Evolutionary conservation across 495 filamentous ascomycete genomes (phyloP), one percentile per base, ranked within the genome.

Genomic region (Aspergillus campestris): DNA sequence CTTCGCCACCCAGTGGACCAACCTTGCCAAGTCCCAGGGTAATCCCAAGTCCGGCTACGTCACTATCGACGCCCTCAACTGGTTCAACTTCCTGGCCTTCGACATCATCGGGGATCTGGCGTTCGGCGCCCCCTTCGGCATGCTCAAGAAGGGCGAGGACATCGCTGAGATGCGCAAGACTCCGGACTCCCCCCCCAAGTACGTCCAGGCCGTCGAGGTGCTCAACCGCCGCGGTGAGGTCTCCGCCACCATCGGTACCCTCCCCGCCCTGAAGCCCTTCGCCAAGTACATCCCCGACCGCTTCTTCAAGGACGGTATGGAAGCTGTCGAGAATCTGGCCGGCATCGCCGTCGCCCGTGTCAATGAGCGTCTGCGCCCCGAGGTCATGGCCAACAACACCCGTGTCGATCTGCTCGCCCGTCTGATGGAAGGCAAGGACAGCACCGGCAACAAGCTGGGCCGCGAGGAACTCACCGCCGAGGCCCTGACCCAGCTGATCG

Each of bases 81-180:
- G 89, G 89, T 92, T 91, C 76, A 95, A 95, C 67, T 94, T 85
- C 61, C 75, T 94, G 8, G 89, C 89, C 34, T 95, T 95, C 52
- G 89, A 95, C 53, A 87, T 92, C 43, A 95, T 95, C 51, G 89
- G 88, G 5, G 70, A 73, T 18, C 49, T 75, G 34, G 74, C 74
- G 15, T 77, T 77, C 47, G 73, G 73, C 34, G 70, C 70, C 13
- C 74, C 74, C 28, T 77, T 77, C 51, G 73, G 72, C 24, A 77
- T 77, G 74, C 62, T 77, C 32, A 56, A 66, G 40, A 71, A 71
- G 59, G 73, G 69, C 32, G 45, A 64, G 50, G 80, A 84, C 52
- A 69, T 81, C 33, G 79, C 80, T 6, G 78, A 82, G 59, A 75
- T 84, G 47, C 71, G 75, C 44, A 65, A 71, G 53, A 53, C 53